Conservation (phyloP, 2,329 filamentous ascomycete species). For the Neospermospora avenae region DNA sequence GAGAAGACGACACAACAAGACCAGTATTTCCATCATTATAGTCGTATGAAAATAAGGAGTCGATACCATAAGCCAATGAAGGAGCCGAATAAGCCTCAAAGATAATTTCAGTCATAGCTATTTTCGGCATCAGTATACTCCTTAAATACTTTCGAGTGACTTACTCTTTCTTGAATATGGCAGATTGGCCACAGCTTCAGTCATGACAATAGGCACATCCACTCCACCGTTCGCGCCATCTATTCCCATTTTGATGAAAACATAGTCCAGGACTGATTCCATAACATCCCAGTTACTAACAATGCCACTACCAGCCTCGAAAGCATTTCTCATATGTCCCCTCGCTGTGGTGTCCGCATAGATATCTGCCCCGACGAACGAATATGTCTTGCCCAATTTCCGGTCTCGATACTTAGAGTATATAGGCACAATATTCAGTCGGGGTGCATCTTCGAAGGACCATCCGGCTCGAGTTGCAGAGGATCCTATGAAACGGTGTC, state of each 20-base stretch:
- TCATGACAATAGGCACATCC: slow-evolving; percentile 89
- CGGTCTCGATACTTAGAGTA: slow-evolving; percentile 95
- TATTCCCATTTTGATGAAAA: slow-evolving; percentile 90
- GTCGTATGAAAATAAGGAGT: slow-evolving; percentile 92
- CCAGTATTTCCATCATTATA: slow-evolving; percentile 83
- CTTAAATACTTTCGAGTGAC: slow-evolving; percentile 31
- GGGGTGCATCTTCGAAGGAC: slow-evolving; percentile 85
- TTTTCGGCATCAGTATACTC: slow-evolving; percentile 29
- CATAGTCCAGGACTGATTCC: slow-evolving; percentile 90
- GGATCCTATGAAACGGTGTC: slow-evolving; percentile 58
- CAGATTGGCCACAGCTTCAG: slow-evolving; percentile 88
- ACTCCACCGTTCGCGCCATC: slow-evolving; percentile 71
- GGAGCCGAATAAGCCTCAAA: slow-evolving; percentile 95
- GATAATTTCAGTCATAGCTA: slow-evolving; percentile 94
- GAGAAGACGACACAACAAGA: slow-evolving; percentile 84
- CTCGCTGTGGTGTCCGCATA: slow-evolving; percentile 92
- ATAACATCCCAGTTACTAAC: slow-evolving; percentile 98
- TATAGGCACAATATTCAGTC: slow-evolving; percentile 78
- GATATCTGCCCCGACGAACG: slow-evolving; percentile 88
- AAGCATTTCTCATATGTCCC: slow-evolving; percentile 85
- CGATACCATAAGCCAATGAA: slow-evolving; percentile 88
- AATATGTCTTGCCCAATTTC: slow-evolving; percentile 87
- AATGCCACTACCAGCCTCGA: slow-evolving; percentile 86
- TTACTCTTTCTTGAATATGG: slow-evolving; percentile 83
- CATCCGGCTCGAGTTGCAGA: slow-evolving; percentile 88